Percentiles rank a stretch among this genome's conserved stretches.
phyloP scores from a whole-genome alignment of 257 asterid genomes.

The Petunia secreta region DNA sequence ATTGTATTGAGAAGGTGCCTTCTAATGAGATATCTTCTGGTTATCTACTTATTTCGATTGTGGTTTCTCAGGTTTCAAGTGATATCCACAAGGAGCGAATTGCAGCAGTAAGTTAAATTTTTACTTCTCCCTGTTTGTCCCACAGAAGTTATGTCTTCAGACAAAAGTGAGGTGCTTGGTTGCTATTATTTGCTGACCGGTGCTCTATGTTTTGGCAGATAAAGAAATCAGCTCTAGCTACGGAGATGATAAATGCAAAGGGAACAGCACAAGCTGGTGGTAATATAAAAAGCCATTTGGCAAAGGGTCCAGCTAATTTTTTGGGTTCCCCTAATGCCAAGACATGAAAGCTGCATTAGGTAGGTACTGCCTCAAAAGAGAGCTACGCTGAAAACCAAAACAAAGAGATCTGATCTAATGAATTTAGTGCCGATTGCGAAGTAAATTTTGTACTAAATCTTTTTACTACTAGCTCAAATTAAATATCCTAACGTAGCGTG shows the following conservation, averaged over 20 bases:
- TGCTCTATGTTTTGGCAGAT: constrained; percentile 48
- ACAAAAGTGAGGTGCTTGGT: background rate
- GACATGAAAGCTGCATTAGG: constrained; percentile 57
- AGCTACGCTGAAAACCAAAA: background rate
- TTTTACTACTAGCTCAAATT: background rate
- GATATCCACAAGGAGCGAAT: constrained; percentile 88
- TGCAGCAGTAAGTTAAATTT: constrained; percentile 59
- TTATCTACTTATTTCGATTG: background rate
- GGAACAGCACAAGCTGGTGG: constrained; percentile 64
- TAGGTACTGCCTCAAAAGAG: constrained; percentile 28
- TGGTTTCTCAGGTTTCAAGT: constrained; percentile 57
- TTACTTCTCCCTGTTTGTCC: constrained; percentile 20
- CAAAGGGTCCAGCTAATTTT: constrained; percentile 57
- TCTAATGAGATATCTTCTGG: background rate
- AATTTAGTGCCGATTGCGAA: background rate
- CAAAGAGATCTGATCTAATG: constrained; percentile 13
- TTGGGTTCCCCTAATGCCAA: constrained; percentile 69
- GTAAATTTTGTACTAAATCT: background rate
- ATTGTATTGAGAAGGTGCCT: background rate
- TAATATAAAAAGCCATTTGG: constrained; percentile 60
- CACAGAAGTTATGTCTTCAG: background rate
- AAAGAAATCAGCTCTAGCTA: constrained; percentile 55
- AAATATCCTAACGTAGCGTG: background rate
- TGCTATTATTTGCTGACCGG: background rate
- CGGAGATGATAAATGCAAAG: constrained; percentile 53